Base-by-base conservation (phyloP, 805 yeast species). In the Metschnikowia borealis region DNA sequence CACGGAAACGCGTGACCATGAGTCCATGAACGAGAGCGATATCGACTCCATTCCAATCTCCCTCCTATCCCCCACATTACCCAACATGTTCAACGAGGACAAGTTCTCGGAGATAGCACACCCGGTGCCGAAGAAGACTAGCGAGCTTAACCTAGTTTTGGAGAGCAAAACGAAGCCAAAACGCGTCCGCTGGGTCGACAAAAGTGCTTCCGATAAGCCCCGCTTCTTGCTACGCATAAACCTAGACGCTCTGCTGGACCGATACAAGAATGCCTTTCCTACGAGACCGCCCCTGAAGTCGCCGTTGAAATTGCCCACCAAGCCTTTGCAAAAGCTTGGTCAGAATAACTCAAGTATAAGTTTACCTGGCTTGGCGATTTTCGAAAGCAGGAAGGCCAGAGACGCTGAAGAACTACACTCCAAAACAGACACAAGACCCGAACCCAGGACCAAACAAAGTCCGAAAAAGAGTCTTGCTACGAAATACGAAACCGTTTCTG, bases 11-110 rank as follows among this genome's bases (percentile, higher is more conserved):
- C 52, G 47, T 18, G 52, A 50, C 17, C 29, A 36, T 3, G 55
- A 39, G n/a, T 33, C 45, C 14, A 47, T 45, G 20, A 52, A 49
- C 15, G 59, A 51, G 14, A 49, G 48, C 36, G 63, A 61, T 35
- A 57, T 60, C n/a, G 70, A 67, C 44, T 53, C 62, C 42, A 44
- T 65, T 7, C 70, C 72, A 4, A 48, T 67, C 18, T 63, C 68
- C 14, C 61, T 67, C 53, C 50, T 69, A 18, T 64, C 70, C 7
- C 73, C 73, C 11, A 67, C 73, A 11, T 58, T 68, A 20, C 73
- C 73, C 10, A 52, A 64, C 20, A 58, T 63, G 6, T 67, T 67
- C 43, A 26, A 38, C n/a, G 62, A 57, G 40, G 39, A 39, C 11
- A 46, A 32, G 33, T 21, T 23, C 40, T 21, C 48, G 26, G 23